Percentiles rank a stretch among this genome's conserved stretches.
phyloP scores from a whole-genome alignment of 1,284 basidiomycete species.

The Trichosporon coremiiforme region DNA sequence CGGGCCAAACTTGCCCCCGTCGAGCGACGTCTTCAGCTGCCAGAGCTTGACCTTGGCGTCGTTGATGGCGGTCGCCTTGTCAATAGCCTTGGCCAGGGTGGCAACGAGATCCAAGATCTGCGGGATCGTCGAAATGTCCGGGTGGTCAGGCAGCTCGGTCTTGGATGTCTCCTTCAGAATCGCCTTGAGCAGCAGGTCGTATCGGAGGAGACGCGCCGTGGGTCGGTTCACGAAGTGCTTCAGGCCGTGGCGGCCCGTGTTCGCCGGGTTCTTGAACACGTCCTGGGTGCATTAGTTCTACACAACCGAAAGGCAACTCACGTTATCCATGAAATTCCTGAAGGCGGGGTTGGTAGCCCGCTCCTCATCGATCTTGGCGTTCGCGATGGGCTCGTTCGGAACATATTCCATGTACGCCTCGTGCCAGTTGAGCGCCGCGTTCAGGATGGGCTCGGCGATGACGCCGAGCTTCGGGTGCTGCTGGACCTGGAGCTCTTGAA shows the following conservation, averaged over 20 bases:
- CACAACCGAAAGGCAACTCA: constrained; percentile 51
- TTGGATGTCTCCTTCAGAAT: constrained; percentile 63
- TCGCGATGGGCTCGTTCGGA: constrained; percentile 90
- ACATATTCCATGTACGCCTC: constrained; percentile 92
- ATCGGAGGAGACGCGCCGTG: constrained; percentile 82
- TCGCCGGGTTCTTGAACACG: constrained; percentile 34
- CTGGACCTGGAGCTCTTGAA: constrained; percentile 85
- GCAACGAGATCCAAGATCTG: constrained; percentile 83
- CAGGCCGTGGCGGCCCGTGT: constrained; percentile 71
- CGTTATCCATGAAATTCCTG: constrained; percentile 73
- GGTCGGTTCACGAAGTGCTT: constrained; percentile 86
- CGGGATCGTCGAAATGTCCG: constrained; percentile 75
- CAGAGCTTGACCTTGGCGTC: constrained; percentile 85
- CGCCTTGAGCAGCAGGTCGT: constrained; percentile 78
- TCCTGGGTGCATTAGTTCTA: background rate
- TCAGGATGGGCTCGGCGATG: constrained; percentile 81
- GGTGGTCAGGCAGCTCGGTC: constrained; percentile 70
- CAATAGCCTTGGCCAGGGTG: constrained; percentile 76
- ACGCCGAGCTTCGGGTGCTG: constrained; percentile 82
- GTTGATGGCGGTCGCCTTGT: constrained; percentile 77
- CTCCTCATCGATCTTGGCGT: constrained; percentile 87
- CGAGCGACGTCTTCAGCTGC: constrained; percentile 68
- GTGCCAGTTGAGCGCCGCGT: constrained; percentile 87
- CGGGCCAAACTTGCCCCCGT: constrained; percentile 72
- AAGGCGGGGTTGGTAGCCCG: constrained; percentile 76